Evolutionary conservation across 257 asterid species (phyloP).

Genomic region (Echium plantagineum): DNA sequence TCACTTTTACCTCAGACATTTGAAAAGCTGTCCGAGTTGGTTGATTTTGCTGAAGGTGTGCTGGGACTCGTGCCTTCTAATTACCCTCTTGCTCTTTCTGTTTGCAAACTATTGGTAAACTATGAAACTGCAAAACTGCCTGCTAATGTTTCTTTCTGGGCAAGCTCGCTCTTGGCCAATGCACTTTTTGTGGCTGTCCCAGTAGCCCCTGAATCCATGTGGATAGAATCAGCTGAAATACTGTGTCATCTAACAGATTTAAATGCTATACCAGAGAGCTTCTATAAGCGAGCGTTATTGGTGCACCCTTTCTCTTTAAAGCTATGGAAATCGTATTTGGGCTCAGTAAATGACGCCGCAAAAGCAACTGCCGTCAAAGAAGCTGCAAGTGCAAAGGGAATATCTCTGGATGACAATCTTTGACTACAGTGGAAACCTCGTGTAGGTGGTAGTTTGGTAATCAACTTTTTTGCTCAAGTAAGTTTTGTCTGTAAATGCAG

Average conservation of each 20-base stretch:
- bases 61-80: constrained; percentile 37
- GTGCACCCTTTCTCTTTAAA: constrained; percentile 30
- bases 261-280: constrained; percentile 16
- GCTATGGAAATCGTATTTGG: constrained; percentile 30
- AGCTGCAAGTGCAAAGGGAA: constrained; percentile 29
- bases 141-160: constrained; percentile 29
- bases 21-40: constrained; percentile 16
- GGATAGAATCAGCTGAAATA: constrained; percentile 33
- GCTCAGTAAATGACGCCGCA: constrained; percentile 11
- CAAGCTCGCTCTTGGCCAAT: constrained; percentile 28
- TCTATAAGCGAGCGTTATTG: constrained; percentile 25
- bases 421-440: neutral
- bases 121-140: constrained; percentile 5
- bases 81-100: constrained; percentile 26
- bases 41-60: constrained; percentile 30
- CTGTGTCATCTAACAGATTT: constrained; percentile 17
- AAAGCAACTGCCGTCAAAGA: constrained; percentile 12
- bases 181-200: constrained; percentile 38
- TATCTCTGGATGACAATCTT: constrained; percentile 15
- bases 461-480: neutral
- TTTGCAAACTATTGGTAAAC: constrained; percentile 18
- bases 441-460: constrained; percentile 7
- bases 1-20: constrained; percentile 19
- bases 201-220: constrained; percentile 29
- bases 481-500: neutral